These are phyloP conservation scores for Scheffersomyces illinoinensis DNA, from an alignment of 1,139 yeast species.

Conservation along the genomic window DNA sequence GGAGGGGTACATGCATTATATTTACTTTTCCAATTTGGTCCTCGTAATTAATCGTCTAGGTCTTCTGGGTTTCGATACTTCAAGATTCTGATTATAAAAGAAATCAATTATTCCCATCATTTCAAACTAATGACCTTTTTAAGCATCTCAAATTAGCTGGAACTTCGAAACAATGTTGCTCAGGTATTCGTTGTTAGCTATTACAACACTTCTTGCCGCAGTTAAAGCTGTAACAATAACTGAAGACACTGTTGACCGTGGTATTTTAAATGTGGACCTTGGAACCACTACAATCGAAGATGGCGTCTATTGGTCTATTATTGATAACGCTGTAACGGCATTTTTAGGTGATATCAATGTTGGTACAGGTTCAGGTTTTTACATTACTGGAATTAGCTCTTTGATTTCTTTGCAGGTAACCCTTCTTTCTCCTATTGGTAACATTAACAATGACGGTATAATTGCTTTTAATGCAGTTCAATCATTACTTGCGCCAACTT, in stretches of 20 bases:
- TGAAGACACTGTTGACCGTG: conserved; percentile 8
- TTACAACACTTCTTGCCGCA: too few relatives aligned
- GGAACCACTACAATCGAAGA: conserved; percentile 11
- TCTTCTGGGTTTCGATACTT: too few relatives aligned
- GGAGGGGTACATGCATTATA: too few relatives aligned
- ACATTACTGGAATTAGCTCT: conserved; percentile 8
- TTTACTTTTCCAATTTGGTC: too few relatives aligned
- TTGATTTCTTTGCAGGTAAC: conserved; percentile 9
- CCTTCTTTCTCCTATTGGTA: conserved; percentile 4
- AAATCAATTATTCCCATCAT: too few relatives aligned
- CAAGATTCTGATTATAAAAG: too few relatives aligned
- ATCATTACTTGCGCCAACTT: conserved; percentile 19
- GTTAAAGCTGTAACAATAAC: not conserved
- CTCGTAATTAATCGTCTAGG: too few relatives aligned
- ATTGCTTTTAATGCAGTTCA: conserved; percentile 22
- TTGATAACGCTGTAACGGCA: conserved; percentile 10
- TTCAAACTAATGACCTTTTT: too few relatives aligned
- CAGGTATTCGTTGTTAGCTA: too few relatives aligned
- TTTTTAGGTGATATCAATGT: conserved; percentile 9
- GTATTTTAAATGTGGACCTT: conserved; percentile 4
- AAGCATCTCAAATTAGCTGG: too few relatives aligned
- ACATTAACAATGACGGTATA: conserved; percentile 23
- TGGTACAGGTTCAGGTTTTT: conserved; percentile 9
- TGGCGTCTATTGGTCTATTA: conserved; percentile 13
- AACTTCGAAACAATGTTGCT: too few relatives aligned